Percentiles rank a stretch among this genome's conserved stretches.
Evolutionary conservation across 176 grass and related monocot genomes (phyloP).

Genomic region (Oryza nivara): DNA sequence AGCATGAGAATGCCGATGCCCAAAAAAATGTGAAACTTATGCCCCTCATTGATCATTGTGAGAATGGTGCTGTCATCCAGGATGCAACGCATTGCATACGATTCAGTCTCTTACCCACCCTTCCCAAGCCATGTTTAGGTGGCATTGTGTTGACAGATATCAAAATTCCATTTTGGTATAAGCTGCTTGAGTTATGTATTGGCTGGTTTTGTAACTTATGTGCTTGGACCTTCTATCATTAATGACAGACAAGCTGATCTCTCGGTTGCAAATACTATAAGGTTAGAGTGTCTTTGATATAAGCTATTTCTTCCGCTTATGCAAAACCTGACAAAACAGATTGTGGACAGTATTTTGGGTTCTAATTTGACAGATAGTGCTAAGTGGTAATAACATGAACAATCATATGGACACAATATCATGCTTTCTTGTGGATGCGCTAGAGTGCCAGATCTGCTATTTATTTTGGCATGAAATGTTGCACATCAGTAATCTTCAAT

Average conservation of each 20-base stretch:
- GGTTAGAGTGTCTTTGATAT: no score
- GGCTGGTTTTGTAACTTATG: constrained; percentile 12
- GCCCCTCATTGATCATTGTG: neutral
- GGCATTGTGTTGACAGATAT: neutral
- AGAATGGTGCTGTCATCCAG: neutral
- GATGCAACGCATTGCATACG: neutral
- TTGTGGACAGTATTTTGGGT: neutral
- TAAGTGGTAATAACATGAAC: no score
- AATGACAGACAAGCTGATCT: constrained; percentile 12
- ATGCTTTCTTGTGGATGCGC: neutral
- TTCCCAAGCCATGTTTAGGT: neutral
- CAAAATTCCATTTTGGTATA: neutral
- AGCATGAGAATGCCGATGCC: neutral
- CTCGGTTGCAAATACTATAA: neutral
- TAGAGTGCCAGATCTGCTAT: no score
- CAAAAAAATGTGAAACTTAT: neutral
- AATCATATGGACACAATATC: neutral
- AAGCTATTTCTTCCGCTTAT: no score
- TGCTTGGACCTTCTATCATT: neutral
- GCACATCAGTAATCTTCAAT: no score
- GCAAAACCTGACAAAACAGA: neutral
- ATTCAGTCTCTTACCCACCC: neutral
- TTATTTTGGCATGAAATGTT: no score
- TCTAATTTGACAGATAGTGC: neutral
- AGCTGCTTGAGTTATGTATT: neutral